Percentiles rank a stretch among this genome's conserved stretches.
These are phyloP conservation scores for Phytophthora litchii DNA, from an alignment of 352 stramenopile species.

Conservation along the genomic window DNA sequence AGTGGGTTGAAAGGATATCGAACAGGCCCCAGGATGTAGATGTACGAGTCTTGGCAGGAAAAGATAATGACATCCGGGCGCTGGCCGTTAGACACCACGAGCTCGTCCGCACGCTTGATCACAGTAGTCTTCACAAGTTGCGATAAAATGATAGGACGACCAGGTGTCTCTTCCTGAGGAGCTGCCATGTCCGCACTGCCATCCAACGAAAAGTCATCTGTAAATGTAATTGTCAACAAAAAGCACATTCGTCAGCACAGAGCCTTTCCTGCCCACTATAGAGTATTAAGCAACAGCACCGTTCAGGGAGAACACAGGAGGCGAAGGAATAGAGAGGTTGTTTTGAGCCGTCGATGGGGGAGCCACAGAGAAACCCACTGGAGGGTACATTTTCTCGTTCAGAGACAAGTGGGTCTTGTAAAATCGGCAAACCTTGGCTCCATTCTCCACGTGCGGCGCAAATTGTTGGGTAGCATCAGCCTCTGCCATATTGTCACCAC, in stretches of 20 bases:
- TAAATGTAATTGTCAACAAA: slow-evolving; percentile 5
- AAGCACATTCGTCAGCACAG: slow-evolving; percentile 12
- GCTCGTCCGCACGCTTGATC: slow-evolving; percentile 78
- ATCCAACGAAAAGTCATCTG: slow-evolving; percentile 56
- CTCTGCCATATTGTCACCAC: slow-evolving; percentile 20
- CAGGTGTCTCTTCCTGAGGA: slow-evolving; percentile 28
- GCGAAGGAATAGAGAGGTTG: slow-evolving; percentile 25
- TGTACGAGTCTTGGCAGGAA: slow-evolving; percentile 93
- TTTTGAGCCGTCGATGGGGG: slow-evolving; percentile 22
- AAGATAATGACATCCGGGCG: slow-evolving; percentile 84
- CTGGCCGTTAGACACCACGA: slow-evolving; percentile 41
- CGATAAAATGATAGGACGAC: slow-evolving; percentile 56
- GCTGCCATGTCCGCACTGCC: slow-evolving; percentile 17
- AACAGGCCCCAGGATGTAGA: slow-evolving; percentile 95
- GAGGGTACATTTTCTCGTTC: slow-evolving; percentile 83
- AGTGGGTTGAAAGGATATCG: slow-evolving; percentile 74
- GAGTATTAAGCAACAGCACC: slow-evolving; percentile 23
- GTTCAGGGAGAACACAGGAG: slow-evolving; percentile 41
- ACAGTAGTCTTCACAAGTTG: slow-evolving; percentile 78
- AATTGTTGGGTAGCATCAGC: slow-evolving; percentile 23
- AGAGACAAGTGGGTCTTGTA: slow-evolving; percentile 79
- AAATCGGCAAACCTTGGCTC: slow-evolving; percentile 68
- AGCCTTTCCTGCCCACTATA: not conserved
- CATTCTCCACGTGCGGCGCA: slow-evolving; percentile 49
- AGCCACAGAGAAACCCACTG: slow-evolving; percentile 67